phyloP scores from a whole-genome alignment of 139 green algal species.

The Closterium sp. region DNA sequence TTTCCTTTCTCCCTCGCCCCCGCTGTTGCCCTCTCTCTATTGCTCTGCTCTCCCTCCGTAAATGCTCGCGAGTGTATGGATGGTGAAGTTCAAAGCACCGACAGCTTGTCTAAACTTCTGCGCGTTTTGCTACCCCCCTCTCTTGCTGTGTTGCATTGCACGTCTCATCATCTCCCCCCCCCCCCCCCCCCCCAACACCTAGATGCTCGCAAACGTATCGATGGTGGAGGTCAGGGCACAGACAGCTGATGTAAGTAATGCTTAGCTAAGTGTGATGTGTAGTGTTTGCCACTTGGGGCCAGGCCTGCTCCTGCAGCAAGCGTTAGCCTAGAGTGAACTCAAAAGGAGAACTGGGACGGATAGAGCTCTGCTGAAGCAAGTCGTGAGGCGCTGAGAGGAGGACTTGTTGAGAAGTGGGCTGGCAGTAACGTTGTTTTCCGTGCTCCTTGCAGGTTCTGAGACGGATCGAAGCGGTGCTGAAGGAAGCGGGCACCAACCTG shows the following conservation, averaged over 20 bases:
- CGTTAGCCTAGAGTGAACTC: too few species aligned
- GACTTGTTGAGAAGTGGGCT: background rate
- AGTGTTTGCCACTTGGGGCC: background rate
- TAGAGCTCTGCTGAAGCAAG: too few species aligned
- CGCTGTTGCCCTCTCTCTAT: too few species aligned
- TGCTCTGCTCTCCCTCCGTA: background rate
- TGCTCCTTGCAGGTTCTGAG: background rate
- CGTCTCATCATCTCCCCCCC: background rate
- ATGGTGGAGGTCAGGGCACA: background rate
- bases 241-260: background rate
- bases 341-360: too few species aligned
- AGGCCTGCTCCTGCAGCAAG: too few species aligned
- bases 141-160: background rate
- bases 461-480: background rate
- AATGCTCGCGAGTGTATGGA: too few species aligned
- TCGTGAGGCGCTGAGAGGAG: too few species aligned
- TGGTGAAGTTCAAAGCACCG: too few species aligned
- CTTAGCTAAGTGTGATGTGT: background rate
- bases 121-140: background rate
- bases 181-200: too few species aligned
- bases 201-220: background rate
- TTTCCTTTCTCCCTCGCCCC: too few species aligned
- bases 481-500: background rate
- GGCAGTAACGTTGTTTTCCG: background rate
- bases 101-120: too few species aligned